Conservation (phyloP, 2,329 filamentous ascomycete species). For the Colletotrichum navitas region DNA sequence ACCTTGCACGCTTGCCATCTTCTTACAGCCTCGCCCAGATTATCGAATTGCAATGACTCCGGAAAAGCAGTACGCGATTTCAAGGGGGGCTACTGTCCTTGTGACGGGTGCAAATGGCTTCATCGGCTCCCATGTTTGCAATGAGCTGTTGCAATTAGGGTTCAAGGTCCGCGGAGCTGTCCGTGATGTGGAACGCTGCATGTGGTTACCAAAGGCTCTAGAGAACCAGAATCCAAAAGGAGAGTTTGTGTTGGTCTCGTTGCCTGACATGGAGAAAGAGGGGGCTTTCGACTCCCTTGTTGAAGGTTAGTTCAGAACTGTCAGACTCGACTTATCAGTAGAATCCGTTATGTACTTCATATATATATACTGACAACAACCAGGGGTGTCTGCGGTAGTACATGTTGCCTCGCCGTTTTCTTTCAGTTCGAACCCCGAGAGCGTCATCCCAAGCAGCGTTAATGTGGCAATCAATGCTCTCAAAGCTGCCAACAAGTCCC, state of each 20-base stretch:
- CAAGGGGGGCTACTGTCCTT: slow-evolving; percentile 45
- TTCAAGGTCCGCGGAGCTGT: slow-evolving; percentile 57
- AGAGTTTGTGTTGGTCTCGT: slow-evolving; percentile 49
- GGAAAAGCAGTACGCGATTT: slow-evolving; percentile 30
- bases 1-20: background rate
- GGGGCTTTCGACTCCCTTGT: slow-evolving; percentile 47
- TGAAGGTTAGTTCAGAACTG: slow-evolving; percentile 44
- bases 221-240: slow-evolving; percentile 49
- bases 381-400: slow-evolving; percentile 38
- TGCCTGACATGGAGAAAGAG: slow-evolving; percentile 51
- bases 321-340: no score
- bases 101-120: slow-evolving; percentile 60
- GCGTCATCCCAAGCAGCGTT: slow-evolving; percentile 53
- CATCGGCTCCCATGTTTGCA: slow-evolving; percentile 55
- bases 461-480: slow-evolving; percentile 48
- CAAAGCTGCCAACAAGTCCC: slow-evolving; percentile 51
- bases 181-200: slow-evolving; percentile 48
- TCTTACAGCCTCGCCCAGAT: background rate
- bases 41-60: slow-evolving; percentile 28
- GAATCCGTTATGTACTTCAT: background rate
- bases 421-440: slow-evolving; percentile 53
- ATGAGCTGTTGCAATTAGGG: slow-evolving; percentile 51
- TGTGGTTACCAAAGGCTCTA: slow-evolving; percentile 48
- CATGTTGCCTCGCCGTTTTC: slow-evolving; percentile 53
- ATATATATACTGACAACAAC: background rate